A percentile compares a stretch with the other conserved stretches of the same genome.
phyloP scores from a whole-genome alignment of 176 grass and related monocot genomes.

The Zoysia japonica region DNA sequence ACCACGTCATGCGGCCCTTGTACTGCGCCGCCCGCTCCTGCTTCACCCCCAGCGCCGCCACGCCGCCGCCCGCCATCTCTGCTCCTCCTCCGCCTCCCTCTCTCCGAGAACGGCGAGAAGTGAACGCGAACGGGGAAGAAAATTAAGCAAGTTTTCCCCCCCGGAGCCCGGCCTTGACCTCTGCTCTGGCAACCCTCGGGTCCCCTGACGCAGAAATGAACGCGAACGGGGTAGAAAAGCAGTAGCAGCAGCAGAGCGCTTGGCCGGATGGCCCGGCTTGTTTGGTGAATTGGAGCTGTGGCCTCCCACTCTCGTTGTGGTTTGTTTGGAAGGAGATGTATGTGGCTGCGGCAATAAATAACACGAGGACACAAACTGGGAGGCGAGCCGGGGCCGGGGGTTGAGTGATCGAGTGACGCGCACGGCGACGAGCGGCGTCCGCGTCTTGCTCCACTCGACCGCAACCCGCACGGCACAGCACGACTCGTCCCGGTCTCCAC shows the following conservation, averaged over 20 bases:
- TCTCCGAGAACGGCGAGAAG: too few relatives aligned
- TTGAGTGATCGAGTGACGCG: neutral
- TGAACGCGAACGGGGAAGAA: neutral
- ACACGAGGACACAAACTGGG: neutral
- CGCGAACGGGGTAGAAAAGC: neutral
- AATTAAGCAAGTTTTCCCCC: too few relatives aligned
- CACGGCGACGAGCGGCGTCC: neutral
- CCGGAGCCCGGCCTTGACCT: neutral
- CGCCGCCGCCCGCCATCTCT: slow-evolving; percentile 62
- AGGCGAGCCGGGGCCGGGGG: too few relatives aligned
- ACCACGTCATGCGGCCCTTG: slow-evolving; percentile 77
- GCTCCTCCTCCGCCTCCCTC: neutral
- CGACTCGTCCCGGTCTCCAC: neutral
- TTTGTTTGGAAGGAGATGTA: neutral
- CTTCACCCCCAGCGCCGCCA: slow-evolving; percentile 62
- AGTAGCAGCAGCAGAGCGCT: too few relatives aligned
- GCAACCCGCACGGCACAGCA: neutral
- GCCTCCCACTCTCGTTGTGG: neutral
- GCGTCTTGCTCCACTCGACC: neutral
- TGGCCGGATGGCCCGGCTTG: too few relatives aligned
- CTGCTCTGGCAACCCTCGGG: neutral
- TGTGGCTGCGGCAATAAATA: neutral
- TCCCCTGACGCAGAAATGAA: neutral
- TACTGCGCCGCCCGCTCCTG: slow-evolving; percentile 85
- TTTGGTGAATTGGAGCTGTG: too few relatives aligned